Evolutionary conservation across 371 early-diverging fungal species (phyloP), one percentile per base, ranked within the genome.

Genomic region (Circinella minor): DNA sequence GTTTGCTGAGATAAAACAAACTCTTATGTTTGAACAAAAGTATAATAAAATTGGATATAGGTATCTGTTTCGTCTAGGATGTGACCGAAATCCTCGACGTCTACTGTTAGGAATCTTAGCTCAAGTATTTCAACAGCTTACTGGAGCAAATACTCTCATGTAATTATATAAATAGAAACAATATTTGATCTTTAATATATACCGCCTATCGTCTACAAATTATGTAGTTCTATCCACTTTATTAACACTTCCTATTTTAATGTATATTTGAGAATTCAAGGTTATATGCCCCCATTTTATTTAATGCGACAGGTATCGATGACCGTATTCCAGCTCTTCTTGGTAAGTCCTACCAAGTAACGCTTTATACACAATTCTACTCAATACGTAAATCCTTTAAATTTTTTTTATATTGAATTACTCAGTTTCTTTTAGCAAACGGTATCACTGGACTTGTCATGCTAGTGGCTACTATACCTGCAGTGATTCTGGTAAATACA

Each of bases 71-170:
- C 55, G 36, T 34, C 36, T 20, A 7, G 65, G 65, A 11, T 81
- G 88, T 64, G 77, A 86, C 55, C 82, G 86, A 27, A 81, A 81
- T 20, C 67, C 68, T 37, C 84, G 87, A 6, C 88, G 95, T 39
- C 67, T 91, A 14, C 71, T 88, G 27, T 74, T 95, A 13, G 94
- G 92, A 11, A 78, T 93, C 43, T 71, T 83, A 17, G 87, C 92
- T 59, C 94, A 94, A 73, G 81, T 81, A 27, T 88, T 92, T 72
- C 91, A 91, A 68, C 94, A 94, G 75, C 78, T 92, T 10, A 91
- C 89, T 3, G 94, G 94, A 38, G 90, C 92, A 74, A 94, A 90
- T 74, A 85, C 87, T 15, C 79, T 91, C 66, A 82, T 93, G 91
- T 93, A 91, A 20, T 11, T n/a, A 60, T 48, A 27, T 18, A 18